Conservation (phyloP, 2,329 filamentous ascomycete species). For the Pyricularia grisea region DNA sequence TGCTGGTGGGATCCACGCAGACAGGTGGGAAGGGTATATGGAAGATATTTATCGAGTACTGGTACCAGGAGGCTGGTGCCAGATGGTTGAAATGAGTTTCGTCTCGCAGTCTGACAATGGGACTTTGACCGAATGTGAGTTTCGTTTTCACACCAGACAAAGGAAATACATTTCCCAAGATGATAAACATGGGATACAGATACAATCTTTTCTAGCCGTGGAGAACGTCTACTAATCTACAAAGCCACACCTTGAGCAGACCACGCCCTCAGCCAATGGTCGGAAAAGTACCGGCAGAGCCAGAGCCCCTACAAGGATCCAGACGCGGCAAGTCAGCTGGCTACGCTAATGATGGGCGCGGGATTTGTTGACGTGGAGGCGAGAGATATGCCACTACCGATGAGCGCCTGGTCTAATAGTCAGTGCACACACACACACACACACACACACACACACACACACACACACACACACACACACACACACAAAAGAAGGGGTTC, state of each 20-base stretch:
- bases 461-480: too few species aligned
- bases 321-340: slow-evolving; percentile 51
- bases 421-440: too few species aligned
- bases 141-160: neutral
- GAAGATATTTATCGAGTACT: slow-evolving; percentile 65
- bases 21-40: slow-evolving; percentile 68
- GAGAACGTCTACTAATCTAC: neutral
- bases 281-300: slow-evolving; percentile 51
- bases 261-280: slow-evolving; percentile 61
- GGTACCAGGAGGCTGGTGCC: slow-evolving; percentile 72
- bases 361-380: slow-evolving; percentile 62
- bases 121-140: slow-evolving; percentile 53
- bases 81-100: slow-evolving; percentile 81
- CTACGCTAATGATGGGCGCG: slow-evolving; percentile 45
- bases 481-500: neutral
- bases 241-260: slow-evolving; percentile 24
- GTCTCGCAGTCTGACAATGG: slow-evolving; percentile 83
- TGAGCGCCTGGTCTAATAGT: slow-evolving; percentile 63
- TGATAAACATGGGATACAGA: neutral
- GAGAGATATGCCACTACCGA: slow-evolving; percentile 55
- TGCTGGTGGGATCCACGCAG: slow-evolving; percentile 59
- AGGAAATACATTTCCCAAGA: neutral
- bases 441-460: too few species aligned
- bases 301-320: slow-evolving; percentile 58
- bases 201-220: too few species aligned